A percentile compares a stretch with the other conserved stretches of the same genome.
phyloP scores from a whole-genome alignment of 345 rosid genomes.

The Cardiospermum halicacabum region DNA sequence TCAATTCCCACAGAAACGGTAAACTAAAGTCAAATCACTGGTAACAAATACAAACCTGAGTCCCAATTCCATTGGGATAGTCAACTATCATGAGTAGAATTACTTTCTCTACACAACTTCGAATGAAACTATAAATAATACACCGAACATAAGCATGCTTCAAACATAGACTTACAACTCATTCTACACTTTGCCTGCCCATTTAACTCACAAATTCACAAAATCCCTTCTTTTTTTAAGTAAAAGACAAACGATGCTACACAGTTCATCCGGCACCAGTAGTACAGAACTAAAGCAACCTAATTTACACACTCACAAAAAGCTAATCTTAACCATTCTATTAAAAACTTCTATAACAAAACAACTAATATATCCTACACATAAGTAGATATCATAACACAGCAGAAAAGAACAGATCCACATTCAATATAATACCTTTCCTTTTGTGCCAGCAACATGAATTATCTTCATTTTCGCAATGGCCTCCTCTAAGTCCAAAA shows the following conservation, averaged over 20 bases:
- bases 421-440: constrained; percentile 49
- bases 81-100: neutral
- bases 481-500: constrained; percentile 71
- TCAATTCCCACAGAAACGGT: constrained; percentile 10
- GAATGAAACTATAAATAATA: neutral
- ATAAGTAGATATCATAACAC: no score
- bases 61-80: no score
- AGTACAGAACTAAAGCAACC: neutral
- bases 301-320: no score
- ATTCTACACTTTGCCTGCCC: neutral
- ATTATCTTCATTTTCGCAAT: constrained; percentile 71
- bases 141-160: neutral
- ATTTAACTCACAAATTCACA: neutral
- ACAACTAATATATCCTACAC: no score
- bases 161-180: neutral
- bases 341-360: neutral
- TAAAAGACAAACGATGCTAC: no score
- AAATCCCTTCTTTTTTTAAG: neutral
- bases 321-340: neutral
- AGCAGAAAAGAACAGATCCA: neutral
- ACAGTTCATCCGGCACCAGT: neutral
- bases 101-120: neutral
- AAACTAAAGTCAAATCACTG: constrained; percentile 10
- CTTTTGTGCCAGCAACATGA: constrained; percentile 97
- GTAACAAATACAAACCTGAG: neutral